Evolutionary conservation across 129 eudicot species (phyloP), one percentile per base, ranked within the genome.

Genomic region (Gnaphalium uliginosum): DNA sequence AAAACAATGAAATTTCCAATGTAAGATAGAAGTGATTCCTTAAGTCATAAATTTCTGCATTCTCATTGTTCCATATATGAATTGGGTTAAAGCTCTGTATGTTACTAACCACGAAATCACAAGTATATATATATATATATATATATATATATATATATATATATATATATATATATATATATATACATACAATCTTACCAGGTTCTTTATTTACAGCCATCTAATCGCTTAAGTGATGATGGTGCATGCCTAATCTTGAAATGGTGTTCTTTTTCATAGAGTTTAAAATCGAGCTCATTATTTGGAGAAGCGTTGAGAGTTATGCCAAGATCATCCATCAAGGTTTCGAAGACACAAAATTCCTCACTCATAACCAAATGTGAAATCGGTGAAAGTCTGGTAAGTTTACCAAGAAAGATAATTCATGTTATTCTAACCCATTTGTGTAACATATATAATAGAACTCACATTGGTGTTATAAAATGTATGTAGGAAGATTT

Each of bases 371-470:
- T 89, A 43, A 86, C 92, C 6, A 91, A 75, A 82, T 86, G 94
- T 68, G 99, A 89, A 70, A 79, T 91, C 78, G 99, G 99, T 37
- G 99, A 95, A 67, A 95, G 99, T 69, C 74, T 95, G 94, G 99
- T 95, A 76, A 85, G 94, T 82, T 70, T 29, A 50, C 39, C 15
- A 57, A 8, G 2, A 29, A 13, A 46, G 19, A 66, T 79, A 39
- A 4, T 30, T 22, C 14, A 56, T n/a, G 41, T 19, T 54, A 17
- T n/a, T n/a, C 1, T 14, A 8, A n/a, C 4, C 25, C 4, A 5
- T 2, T 43, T 37, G 39, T 18, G 53, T 35, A 57, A 19, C 6
- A 8, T n/a, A 27, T 18, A 35, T 35, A 46, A 14, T 46, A 46
- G 24, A 64, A 26, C 57, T 80, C 35, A 60, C 21, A 21, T 71